Conservation (phyloP, 73 alveolate genomes). For the Halteria grandinella region DNA sequence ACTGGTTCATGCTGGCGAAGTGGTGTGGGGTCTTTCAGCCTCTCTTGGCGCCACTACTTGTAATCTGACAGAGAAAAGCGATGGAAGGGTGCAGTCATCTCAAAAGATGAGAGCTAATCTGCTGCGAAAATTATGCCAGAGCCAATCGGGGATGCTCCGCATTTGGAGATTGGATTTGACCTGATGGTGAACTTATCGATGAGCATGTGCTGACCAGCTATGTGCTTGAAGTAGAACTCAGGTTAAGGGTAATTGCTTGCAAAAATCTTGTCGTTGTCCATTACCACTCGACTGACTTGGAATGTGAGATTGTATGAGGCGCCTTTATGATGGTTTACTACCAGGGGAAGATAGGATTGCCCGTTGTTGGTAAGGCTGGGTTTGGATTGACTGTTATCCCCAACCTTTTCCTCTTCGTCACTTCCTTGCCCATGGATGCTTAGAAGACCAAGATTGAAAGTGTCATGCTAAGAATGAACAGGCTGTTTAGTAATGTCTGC, state of each 20-base stretch:
- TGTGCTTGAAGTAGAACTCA: conserved; percentile 57
- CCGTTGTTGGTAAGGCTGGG: too few species aligned
- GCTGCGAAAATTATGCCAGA: conserved; percentile 69
- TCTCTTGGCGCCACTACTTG: conserved; percentile 59
- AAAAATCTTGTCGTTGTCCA: conserved; percentile 53
- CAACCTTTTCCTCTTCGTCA: too few species aligned
- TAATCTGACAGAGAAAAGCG: conserved; percentile 48
- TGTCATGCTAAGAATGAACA: too few species aligned
- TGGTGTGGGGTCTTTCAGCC: conserved; percentile 53
- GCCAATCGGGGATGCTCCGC: conserved; percentile 79
- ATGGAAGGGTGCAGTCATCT: conserved; percentile 60
- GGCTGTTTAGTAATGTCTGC: too few species aligned
- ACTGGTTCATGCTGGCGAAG: conserved; percentile 70
- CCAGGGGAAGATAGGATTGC: conserved; percentile 49
- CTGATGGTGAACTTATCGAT: conserved; percentile 52
- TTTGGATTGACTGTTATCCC: too few species aligned
- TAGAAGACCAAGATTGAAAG: neutral
- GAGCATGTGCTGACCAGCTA: conserved; percentile 51
- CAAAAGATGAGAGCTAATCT: conserved; percentile 51
- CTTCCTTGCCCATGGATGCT: conserved; percentile 27
- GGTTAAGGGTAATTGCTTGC: conserved; percentile 74
- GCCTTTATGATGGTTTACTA: conserved; percentile 66
- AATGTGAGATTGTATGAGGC: conserved; percentile 61
- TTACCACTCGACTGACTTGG: conserved; percentile 58
- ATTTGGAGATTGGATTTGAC: conserved; percentile 54